phyloP scores from a whole-genome alignment of 495 filamentous ascomycete genomes.

The Penicillium canescens region DNA sequence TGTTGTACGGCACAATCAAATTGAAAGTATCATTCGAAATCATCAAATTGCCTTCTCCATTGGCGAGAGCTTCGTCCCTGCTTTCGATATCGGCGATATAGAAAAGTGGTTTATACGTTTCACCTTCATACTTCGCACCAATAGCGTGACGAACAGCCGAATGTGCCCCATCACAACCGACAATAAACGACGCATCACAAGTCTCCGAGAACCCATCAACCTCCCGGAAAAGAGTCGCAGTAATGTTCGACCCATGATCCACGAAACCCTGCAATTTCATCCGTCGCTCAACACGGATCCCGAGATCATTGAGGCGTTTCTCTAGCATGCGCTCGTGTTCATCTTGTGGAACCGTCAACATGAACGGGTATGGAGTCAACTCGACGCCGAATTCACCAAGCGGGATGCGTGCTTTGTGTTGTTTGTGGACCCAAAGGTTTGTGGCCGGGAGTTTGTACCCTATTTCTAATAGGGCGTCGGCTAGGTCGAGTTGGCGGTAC shows the following conservation, averaged over 20 bases:
- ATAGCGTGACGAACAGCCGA: conserved; percentile 30
- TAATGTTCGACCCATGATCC: conserved; percentile 25
- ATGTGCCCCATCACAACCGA: conserved; percentile 39
- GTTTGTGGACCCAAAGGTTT: conserved; percentile 35
- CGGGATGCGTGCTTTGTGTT: conserved; percentile 22
- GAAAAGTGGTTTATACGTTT: conserved; percentile 32
- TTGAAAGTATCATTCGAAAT: conserved; percentile 29
- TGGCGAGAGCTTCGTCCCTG: conserved; percentile 24
- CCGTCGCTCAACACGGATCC: conserved; percentile 32
- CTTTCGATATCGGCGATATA: conserved; percentile 38
- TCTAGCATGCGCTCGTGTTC: conserved; percentile 39
- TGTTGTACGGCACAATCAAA: conserved; percentile 28
- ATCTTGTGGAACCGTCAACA: conserved; percentile 32
- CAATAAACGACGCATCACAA: conserved; percentile 31
- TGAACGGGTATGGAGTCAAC: conserved; percentile 37
- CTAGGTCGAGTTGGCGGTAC: conserved; percentile 38
- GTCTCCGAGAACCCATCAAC: conserved; percentile 15
- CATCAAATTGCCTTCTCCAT: conserved; percentile 35
- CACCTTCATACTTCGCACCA: conserved; percentile 32
- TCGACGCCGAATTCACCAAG: conserved; percentile 25
- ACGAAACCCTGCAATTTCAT: conserved; percentile 26
- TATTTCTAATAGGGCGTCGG: conserved; percentile 28
- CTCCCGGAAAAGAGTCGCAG: conserved; percentile 22
- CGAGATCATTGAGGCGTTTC: conserved; percentile 28
- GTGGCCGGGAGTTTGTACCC: conserved; percentile 36